phyloP scores from a whole-genome alignment of 1,284 basidiomycete species.

The Phellopilus nigrolimitatus region DNA sequence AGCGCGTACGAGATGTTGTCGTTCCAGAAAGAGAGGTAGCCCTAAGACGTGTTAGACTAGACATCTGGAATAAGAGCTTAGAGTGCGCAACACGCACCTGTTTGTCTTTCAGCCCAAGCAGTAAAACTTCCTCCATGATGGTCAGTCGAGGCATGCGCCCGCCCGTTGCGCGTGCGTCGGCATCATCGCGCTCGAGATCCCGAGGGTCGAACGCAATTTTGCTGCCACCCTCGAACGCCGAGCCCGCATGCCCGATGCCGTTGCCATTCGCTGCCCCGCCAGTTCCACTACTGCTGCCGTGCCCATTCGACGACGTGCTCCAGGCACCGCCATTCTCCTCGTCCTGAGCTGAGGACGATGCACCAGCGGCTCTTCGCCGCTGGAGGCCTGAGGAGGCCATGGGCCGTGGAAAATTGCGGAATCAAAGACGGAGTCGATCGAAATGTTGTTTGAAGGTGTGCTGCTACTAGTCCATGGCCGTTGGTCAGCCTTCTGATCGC shows the following conservation, averaged over 20 bases:
- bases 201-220: slow-evolving; percentile 94
- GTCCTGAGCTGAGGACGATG: slow-evolving; percentile 33
- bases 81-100: slow-evolving; percentile 48
- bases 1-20: slow-evolving; percentile 97
- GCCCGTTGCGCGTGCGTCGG: slow-evolving; percentile 62
- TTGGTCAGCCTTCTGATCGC: too few relatives aligned
- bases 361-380: slow-evolving; percentile 44
- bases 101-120: slow-evolving; percentile 89
- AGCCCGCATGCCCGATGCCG: slow-evolving; percentile 49
- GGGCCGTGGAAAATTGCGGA: too few relatives aligned
- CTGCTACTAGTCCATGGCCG: too few relatives aligned
- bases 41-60: slow-evolving; percentile 40
- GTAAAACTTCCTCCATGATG: slow-evolving; percentile 93
- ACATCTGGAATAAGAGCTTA: background rate
- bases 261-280: slow-evolving; percentile 31
- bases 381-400: slow-evolving; percentile 21
- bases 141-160: slow-evolving; percentile 84
- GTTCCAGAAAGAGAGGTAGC: slow-evolving; percentile 95
- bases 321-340: slow-evolving; percentile 32
- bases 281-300: slow-evolving; percentile 24
- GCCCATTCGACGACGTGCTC: slow-evolving; percentile 21
- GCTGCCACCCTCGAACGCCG: slow-evolving; percentile 75
- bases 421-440: too few relatives aligned
- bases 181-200: slow-evolving; percentile 73
- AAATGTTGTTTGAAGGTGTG: too few relatives aligned